Evolutionary conservation across 2,329 filamentous ascomycete genomes (phyloP).

Genomic region (Exophiala oligosperma): DNA sequence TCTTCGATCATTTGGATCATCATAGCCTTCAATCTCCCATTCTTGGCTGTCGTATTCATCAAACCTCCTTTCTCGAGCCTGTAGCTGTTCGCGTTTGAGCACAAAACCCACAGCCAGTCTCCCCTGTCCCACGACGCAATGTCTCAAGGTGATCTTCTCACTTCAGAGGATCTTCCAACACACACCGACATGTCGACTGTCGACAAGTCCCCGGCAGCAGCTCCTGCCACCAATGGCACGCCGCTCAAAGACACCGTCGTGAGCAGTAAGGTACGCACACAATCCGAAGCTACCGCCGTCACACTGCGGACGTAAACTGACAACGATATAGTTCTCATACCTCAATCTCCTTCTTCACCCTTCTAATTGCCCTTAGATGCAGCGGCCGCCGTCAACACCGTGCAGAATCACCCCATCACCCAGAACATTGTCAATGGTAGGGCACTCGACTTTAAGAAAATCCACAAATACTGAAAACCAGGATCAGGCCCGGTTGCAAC

Average conservation of each 20-base stretch:
- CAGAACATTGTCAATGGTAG: slow-evolving; percentile 41
- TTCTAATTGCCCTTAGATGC: slow-evolving; percentile 41
- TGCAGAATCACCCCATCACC: slow-evolving; percentile 51
- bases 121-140: neutral
- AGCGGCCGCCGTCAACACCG: slow-evolving; percentile 48
- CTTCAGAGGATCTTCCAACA: neutral
- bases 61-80: neutral
- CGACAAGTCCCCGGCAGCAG: neutral
- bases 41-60: neutral
- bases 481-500: slow-evolving; percentile 57
- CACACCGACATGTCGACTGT: slow-evolving; percentile 1
- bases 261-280: slow-evolving; percentile 25
- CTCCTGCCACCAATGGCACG: slow-evolving; percentile 19
- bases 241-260: slow-evolving; percentile 19
- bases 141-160: neutral
- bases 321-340: neutral
- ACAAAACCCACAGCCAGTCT: neutral
- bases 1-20: neutral
- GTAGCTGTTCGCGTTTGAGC: neutral
- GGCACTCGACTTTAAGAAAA: neutral
- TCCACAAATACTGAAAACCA: slow-evolving; percentile 1
- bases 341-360: neutral
- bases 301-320: slow-evolving; percentile 3
- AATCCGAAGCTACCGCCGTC: neutral
- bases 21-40: no score